These are phyloP conservation scores for Aspergillus aculeatinus DNA, from an alignment of 2,329 filamentous ascomycete species.

Conservation along the genomic window DNA sequence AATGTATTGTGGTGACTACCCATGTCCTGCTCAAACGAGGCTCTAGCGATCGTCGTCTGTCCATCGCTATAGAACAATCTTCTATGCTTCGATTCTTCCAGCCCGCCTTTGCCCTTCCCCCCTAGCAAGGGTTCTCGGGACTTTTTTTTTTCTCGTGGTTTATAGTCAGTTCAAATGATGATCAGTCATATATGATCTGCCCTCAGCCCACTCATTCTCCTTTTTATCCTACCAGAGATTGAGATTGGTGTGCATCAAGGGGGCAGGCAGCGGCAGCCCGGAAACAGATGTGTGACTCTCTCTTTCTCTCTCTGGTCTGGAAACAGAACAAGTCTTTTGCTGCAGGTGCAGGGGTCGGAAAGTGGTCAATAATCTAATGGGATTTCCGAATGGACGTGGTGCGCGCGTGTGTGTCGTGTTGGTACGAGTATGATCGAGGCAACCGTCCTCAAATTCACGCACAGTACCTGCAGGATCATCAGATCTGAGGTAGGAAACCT, in stretches of 20 bases:
- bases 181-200: slow-evolving; percentile 15
- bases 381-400: background rate
- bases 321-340: background rate
- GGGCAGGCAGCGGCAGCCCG: background rate
- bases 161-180: background rate
- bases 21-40: background rate
- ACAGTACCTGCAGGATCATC: slow-evolving; percentile 13
- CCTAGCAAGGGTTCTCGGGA: background rate
- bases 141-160: background rate
- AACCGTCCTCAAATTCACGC: background rate
- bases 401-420: background rate
- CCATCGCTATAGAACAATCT: background rate
- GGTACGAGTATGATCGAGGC: background rate
- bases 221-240: background rate
- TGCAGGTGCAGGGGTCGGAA: slow-evolving; percentile 9
- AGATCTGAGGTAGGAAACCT: background rate
- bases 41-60: background rate
- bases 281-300: slow-evolving; percentile 11
- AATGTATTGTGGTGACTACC: too few species aligned
- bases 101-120: background rate
- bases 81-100: background rate
- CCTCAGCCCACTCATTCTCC: background rate
- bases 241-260: background rate
- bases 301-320: slow-evolving; percentile 7
- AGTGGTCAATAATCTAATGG: background rate